Evolutionary conservation across 768 basidiomycete species (phyloP).

Genomic region (Leccinum fibrillosum): DNA sequence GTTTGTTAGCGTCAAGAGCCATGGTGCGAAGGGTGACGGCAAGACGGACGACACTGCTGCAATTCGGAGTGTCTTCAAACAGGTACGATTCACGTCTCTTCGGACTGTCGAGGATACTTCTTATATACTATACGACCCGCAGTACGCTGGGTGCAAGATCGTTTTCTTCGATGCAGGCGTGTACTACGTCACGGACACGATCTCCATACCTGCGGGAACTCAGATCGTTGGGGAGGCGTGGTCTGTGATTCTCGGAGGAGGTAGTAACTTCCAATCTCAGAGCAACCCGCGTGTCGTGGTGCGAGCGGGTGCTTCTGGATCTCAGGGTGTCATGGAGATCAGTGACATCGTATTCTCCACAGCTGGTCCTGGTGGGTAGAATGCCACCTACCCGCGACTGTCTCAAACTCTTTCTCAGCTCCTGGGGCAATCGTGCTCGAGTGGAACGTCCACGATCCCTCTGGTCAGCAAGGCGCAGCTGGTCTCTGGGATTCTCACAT

Average conservation of each 20-base stretch:
- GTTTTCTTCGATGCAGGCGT: conserved; percentile 74
- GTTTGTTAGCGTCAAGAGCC: conserved; percentile 64
- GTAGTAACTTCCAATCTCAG: conserved; percentile 39
- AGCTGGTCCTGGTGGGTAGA: conserved; percentile 39
- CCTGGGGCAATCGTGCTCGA: conserved; percentile 47
- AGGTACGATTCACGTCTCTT: conserved; percentile 33
- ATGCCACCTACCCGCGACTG: background rate
- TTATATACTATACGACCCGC: background rate
- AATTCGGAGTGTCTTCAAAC: conserved; percentile 54
- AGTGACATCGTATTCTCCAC: conserved; percentile 62
- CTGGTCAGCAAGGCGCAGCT: conserved; percentile 46
- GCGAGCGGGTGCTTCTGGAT: conserved; percentile 40
- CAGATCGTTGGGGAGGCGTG: conserved; percentile 50
- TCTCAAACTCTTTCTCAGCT: conserved; percentile 17
- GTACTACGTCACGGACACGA: conserved; percentile 44
- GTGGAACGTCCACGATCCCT: conserved; percentile 60
- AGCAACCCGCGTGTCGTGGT: conserved; percentile 39
- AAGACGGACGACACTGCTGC: conserved; percentile 70
- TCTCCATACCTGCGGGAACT: conserved; percentile 45
- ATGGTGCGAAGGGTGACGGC: conserved; percentile 75
- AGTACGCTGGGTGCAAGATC: conserved; percentile 74
- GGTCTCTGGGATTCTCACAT: conserved; percentile 52
- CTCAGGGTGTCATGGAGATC: conserved; percentile 57
- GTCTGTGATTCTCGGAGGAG: conserved; percentile 45
- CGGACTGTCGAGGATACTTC: background rate